These are phyloP conservation scores for Anisodus acutangulus DNA, from an alignment of 257 asterid genomes.

Conservation along the genomic window DNA sequence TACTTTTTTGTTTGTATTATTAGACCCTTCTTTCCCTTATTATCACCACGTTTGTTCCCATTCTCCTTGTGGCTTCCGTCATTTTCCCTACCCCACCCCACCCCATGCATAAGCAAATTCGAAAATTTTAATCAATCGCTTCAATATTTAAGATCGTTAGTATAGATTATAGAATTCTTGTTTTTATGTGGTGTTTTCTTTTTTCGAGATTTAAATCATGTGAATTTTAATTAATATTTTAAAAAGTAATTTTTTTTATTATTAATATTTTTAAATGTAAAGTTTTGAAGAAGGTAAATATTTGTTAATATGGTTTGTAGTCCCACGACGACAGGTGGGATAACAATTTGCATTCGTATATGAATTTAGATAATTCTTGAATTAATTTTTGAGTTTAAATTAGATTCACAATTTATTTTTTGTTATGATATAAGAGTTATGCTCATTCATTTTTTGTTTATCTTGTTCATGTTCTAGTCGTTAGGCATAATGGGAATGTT, in stretches of 20 bases:
- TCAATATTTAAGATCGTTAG: too few relatives aligned
- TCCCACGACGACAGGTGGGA: background rate
- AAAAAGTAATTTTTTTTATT: too few relatives aligned
- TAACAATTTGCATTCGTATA: background rate
- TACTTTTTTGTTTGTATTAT: background rate
- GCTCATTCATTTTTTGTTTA: background rate
- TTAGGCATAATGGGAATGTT: background rate
- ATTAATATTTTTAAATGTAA: too few relatives aligned
- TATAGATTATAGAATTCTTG: too few relatives aligned
- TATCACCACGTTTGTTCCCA: conserved; percentile 24
- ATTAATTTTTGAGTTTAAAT: fast-evolving
- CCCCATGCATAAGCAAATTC: background rate
- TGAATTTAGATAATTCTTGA: background rate
- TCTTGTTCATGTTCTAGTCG: background rate
- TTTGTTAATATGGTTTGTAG: background rate
- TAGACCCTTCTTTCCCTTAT: background rate
- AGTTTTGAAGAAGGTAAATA: background rate
- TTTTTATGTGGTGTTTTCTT: too few relatives aligned
- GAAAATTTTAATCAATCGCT: background rate
- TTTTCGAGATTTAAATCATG: too few relatives aligned
- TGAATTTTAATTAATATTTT: too few relatives aligned
- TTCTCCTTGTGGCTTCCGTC: background rate
- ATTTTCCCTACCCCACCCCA: background rate
- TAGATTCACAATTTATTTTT: background rate
- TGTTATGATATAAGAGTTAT: background rate